Evolutionary conservation across 495 filamentous ascomycete genomes (phyloP).

Genomic region (Monascus purpureus): DNA sequence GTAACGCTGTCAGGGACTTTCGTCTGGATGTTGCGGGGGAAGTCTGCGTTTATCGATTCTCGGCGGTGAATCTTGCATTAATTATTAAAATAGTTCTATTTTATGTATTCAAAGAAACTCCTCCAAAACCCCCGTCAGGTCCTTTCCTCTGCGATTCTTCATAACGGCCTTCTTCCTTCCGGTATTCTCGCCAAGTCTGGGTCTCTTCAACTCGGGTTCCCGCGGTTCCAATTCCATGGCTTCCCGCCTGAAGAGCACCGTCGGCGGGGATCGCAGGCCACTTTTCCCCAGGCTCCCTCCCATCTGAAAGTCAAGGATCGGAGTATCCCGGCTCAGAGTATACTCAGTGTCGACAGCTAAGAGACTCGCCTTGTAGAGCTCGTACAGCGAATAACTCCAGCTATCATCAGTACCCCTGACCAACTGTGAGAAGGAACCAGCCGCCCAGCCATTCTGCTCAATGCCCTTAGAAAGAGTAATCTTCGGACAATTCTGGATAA

Average conservation of each 20-base stretch:
- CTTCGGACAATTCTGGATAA: constrained; percentile 12
- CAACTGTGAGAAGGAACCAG: not conserved
- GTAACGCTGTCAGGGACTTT: too few relatives aligned
- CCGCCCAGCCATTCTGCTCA: constrained; percentile 5
- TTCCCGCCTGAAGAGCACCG: constrained; percentile 5
- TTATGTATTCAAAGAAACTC: too few relatives aligned
- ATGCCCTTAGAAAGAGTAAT: not conserved
- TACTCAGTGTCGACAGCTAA: not conserved
- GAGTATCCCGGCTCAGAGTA: constrained; percentile 3
- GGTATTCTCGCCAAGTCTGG: not conserved
- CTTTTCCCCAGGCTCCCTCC: not conserved
- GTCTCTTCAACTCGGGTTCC: not conserved
- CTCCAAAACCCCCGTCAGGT: constrained; percentile 11
- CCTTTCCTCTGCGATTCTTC: constrained; percentile 9
- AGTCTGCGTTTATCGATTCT: too few relatives aligned
- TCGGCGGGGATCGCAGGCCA: not conserved
- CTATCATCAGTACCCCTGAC: not conserved
- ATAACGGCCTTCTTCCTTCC: constrained; percentile 9
- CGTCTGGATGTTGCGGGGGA: too few relatives aligned
- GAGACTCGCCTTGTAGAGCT: constrained; percentile 6
- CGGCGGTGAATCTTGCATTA: too few relatives aligned
- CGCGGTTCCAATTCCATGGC: not conserved
- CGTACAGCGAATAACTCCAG: constrained; percentile 3
- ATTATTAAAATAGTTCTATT: too few relatives aligned
- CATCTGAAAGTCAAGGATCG: constrained; percentile 13